A percentile compares a stretch with the other conserved stretches of the same genome.
Conservation (phyloP, 257 asterid genomes). For the Solanum ossicruentum region DNA sequence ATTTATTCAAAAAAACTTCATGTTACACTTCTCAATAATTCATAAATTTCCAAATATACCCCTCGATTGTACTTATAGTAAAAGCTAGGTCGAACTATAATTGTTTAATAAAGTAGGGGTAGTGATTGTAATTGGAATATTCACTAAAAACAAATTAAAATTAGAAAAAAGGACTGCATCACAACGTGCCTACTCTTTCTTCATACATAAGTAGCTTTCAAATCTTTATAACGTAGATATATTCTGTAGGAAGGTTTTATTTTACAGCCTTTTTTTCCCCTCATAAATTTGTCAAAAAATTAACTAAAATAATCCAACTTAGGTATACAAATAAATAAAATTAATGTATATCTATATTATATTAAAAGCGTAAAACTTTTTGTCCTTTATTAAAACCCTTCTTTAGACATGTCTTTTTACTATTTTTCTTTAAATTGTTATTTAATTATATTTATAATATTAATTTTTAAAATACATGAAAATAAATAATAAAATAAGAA, state of each 20-base stretch:
- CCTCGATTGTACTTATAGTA: accelerated
- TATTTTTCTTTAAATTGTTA: too few relatives aligned
- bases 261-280: neutral
- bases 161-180: neutral
- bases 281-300: neutral
- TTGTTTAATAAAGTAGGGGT: neutral
- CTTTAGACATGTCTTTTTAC: too few relatives aligned
- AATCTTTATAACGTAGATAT: slow-evolving; percentile 17
- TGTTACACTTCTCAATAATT: neutral
- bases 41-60: neutral
- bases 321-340: neutral
- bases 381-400: too few relatives aligned
- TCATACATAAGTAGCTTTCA: slow-evolving; percentile 26
- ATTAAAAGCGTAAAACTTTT: too few relatives aligned
- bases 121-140: neutral
- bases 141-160: neutral
- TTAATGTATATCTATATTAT: neutral
- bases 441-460: too few relatives aligned
- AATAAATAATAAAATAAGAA: too few relatives aligned
- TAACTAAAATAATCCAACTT: neutral
- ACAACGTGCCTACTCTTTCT: slow-evolving; percentile 33
- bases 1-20: too few relatives aligned
- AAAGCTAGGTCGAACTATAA: neutral
- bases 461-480: too few relatives aligned
- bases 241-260: slow-evolving; percentile 12